phyloP scores from a whole-genome alignment of 2,329 filamentous ascomycete genomes.

The Tolypocladium capitatum region DNA sequence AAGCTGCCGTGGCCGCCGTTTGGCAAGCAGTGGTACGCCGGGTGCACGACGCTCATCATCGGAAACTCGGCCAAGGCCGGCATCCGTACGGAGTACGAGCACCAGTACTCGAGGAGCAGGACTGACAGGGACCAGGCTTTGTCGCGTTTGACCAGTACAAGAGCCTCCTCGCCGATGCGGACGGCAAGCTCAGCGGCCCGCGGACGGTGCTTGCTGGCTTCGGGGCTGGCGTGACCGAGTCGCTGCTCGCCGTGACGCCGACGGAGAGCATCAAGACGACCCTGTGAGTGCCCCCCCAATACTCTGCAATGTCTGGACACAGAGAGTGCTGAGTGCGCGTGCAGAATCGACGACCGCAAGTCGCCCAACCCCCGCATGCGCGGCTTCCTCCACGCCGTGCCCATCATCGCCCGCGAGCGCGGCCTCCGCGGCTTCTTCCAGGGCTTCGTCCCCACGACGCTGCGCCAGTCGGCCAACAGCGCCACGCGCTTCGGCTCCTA shows the following conservation, averaged over 20 bases:
- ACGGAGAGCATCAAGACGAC: constrained; percentile 99
- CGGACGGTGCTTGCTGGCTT: constrained; percentile 88
- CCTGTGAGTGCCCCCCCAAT: constrained; percentile 34
- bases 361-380: constrained; percentile 70
- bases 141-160: constrained; percentile 96
- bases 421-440: constrained; percentile 91
- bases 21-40: constrained; percentile 90
- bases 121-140: constrained; percentile 36
- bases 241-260: constrained; percentile 82
- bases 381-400: constrained; percentile 83
- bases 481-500: constrained; percentile 86
- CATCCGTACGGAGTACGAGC: constrained; percentile 50
- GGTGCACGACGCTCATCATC: constrained; percentile 91
- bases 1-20: constrained; percentile 94
- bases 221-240: constrained; percentile 88
- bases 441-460: constrained; percentile 88
- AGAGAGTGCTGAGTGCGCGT: constrained; percentile 1
- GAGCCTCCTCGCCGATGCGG: constrained; percentile 61
- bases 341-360: constrained; percentile 92
- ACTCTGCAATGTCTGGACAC: background rate
- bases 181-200: constrained; percentile 82
- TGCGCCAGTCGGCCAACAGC: constrained; percentile 86
- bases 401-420: constrained; percentile 75
- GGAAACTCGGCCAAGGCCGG: constrained; percentile 95
- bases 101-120: background rate